Evolutionary conservation across 805 yeast genomes (phyloP).

Genomic region (Grigorovia yakushimaensis): DNA sequence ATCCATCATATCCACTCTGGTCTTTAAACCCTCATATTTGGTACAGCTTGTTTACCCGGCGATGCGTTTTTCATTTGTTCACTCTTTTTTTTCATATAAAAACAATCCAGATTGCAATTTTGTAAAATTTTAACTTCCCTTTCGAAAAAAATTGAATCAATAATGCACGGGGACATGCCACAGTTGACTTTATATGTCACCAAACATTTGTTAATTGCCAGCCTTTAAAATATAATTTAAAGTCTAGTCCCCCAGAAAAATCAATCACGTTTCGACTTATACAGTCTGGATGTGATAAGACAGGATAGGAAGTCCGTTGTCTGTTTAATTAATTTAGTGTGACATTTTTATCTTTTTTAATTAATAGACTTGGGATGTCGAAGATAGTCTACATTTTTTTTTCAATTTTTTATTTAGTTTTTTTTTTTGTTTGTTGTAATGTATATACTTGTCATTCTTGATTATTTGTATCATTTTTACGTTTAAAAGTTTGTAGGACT

Average conservation of each 20-base stretch:
- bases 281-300: constrained; percentile 8
- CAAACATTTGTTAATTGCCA: constrained; percentile 32
- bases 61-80: background rate
- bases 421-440: background rate
- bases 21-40: background rate
- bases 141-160: constrained; percentile 26
- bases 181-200: constrained; percentile 29
- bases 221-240: constrained; percentile 26
- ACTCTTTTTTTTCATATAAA: background rate
- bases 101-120: background rate
- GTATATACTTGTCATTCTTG: background rate
- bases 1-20: too few relatives aligned
- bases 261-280: constrained; percentile 2
- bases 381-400: constrained; percentile 28
- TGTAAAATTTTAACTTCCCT: background rate
- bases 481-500: background rate
- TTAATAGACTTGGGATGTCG: constrained; percentile 32
- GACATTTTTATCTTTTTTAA: constrained; percentile 6
- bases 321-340: constrained; percentile 14
- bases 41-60: background rate
- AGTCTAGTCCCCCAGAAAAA: constrained; percentile 32
- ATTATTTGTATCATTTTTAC: background rate
- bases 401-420: background rate
- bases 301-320: constrained; percentile 33
- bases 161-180: constrained; percentile 31